These are phyloP conservation scores for Massariosphaeria phaeospora DNA, from an alignment of 495 filamentous ascomycete species.

Conservation along the genomic window DNA sequence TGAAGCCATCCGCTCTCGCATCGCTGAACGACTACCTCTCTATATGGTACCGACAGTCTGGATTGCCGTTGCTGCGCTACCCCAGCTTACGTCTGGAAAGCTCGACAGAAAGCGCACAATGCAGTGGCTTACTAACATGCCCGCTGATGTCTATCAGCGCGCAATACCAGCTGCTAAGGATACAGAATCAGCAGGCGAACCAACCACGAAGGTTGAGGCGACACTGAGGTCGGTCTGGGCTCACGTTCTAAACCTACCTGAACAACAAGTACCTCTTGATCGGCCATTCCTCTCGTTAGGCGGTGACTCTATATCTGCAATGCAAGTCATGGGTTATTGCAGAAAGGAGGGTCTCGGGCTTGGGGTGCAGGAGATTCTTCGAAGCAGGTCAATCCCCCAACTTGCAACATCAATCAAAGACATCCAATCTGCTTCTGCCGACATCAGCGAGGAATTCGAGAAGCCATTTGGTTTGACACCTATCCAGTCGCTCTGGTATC, in stretches of 20 bases:
- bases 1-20: slow-evolving; percentile 1
- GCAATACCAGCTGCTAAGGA: slow-evolving; percentile 2
- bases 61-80: slow-evolving; percentile 18
- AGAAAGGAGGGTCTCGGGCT: slow-evolving; percentile 25
- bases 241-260: slow-evolving; percentile 25
- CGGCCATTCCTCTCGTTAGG: slow-evolving; percentile 23
- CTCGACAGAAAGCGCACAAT: slow-evolving; percentile 19
- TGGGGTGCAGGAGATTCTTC: slow-evolving; percentile 30
- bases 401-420: slow-evolving; percentile 10
- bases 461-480: slow-evolving; percentile 28
- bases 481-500: slow-evolving; percentile 31
- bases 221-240: slow-evolving; percentile 14
- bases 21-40: slow-evolving; percentile 12
- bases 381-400: slow-evolving; percentile 27
- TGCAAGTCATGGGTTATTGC: slow-evolving; percentile 27
- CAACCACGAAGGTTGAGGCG: slow-evolving; percentile 3
- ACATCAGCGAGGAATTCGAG: slow-evolving; percentile 13
- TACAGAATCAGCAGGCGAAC: background rate
- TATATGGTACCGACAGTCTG: slow-evolving; percentile 26
- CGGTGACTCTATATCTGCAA: slow-evolving; percentile 31
- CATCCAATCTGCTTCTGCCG: background rate
- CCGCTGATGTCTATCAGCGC: slow-evolving; percentile 16
- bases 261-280: slow-evolving; percentile 13
- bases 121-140: slow-evolving; percentile 23
- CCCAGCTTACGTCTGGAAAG: slow-evolving; percentile 21